These are phyloP conservation scores for Alternaria sp. DNA, from an alignment of 2,329 filamentous ascomycete genomes.

Conservation along the genomic window DNA sequence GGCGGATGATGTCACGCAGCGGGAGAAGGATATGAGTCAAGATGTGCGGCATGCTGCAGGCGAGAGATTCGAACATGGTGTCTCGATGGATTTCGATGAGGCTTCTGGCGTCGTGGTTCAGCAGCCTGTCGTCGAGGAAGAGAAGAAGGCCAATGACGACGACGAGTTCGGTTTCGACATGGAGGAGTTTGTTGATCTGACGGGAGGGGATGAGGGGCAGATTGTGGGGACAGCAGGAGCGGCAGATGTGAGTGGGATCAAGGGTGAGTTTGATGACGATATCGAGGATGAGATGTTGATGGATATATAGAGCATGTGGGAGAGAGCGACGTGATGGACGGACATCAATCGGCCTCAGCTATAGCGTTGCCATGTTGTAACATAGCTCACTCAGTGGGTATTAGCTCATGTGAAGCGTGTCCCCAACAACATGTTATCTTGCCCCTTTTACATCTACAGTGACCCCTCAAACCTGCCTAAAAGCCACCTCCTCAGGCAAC, in stretches of 20 bases:
- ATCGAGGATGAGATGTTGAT: conserved; percentile 37
- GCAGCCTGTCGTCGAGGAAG: neutral
- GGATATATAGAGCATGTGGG: conserved; percentile 17
- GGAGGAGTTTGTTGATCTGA: neutral
- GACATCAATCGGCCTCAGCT: neutral
- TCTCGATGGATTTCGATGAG: too few relatives aligned
- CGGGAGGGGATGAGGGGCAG: neutral
- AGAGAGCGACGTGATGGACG: neutral
- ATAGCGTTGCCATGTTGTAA: neutral
- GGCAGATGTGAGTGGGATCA: neutral
- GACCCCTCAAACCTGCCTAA: conserved; percentile 53
- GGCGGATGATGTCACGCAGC: neutral
- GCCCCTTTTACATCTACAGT: neutral
- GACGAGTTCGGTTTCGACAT: neutral
- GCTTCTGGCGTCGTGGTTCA: neutral
- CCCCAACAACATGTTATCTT: too few relatives aligned
- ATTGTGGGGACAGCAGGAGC: neutral
- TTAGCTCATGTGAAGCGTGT: neutral
- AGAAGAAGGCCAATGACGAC: neutral
- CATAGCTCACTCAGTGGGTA: neutral
- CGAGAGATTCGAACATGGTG: neutral
- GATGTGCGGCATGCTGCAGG: neutral
- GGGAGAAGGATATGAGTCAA: neutral
- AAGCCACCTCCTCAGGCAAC: conserved; percentile 81
- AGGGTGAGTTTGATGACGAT: conserved; percentile 9